Base-by-base conservation (phyloP, 176 grass and related monocot genomes). In the Avena insularis region DNA sequence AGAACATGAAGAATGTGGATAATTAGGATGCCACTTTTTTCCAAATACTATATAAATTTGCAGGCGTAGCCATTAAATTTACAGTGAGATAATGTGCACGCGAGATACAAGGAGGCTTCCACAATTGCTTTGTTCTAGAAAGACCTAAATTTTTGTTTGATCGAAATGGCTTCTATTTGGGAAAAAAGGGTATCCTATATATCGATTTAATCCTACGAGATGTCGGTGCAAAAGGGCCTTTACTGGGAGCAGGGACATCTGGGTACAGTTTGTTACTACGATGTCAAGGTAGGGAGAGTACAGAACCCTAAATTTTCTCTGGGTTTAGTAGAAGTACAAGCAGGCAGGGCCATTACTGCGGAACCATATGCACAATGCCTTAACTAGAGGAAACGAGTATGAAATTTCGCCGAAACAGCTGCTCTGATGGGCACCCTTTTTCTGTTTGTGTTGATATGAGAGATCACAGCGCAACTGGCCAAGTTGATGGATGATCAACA, bases 401-500 rank as follows among this genome's bases (percentile, higher is more conserved):
- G 75, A 38, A 78, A n/a, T 19, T 78, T 78, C 17, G 31, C 31
- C 29, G 75, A 78, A 78, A 36, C 33, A 36, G 31, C 55, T 43
- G 6, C 31, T 23, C 31, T 11, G 75, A 78, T 56, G 49, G 74
- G 14, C 71, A 25, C 47, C 3, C 21, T 29, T 2, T 6, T 5
- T 21, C 5, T 25, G 19, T 4, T 16, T 4, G 13, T 53, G 25
- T 33, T 1, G 31, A 35, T 35, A 35, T 35, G 33, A 35, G 33
- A 35, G 53, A 65, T 65, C 27, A 33, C 63, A 55, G 17, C 6
- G 12, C 19, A 51, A 56, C 2, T n/a, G 35, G 54, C 64, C 86
- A 87, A 82, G 56, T 66, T 77, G 46, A 48, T 7, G 43, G 86
- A 57, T 65, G 33, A 33, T 54, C 63, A 67, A 66, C 51, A 68